Evolutionary conservation across 2,329 filamentous ascomycete genomes (phyloP).

Genomic region (Ascochyta fabae): DNA sequence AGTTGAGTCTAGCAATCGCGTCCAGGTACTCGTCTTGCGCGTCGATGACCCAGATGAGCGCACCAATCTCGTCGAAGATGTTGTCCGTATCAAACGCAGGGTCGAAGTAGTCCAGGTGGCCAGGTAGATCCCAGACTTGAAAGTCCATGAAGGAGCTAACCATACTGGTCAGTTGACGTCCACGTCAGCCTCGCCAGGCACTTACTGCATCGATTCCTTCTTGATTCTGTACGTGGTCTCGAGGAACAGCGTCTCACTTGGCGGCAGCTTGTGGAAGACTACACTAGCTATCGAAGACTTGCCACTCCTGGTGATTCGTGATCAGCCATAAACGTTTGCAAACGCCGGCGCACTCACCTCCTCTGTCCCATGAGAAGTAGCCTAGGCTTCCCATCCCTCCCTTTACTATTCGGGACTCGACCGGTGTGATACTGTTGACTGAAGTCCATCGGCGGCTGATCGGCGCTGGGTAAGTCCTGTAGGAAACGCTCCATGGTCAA

Average conservation of each 20-base stretch:
- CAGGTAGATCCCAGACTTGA: constrained; percentile 96
- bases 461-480: constrained; percentile 52
- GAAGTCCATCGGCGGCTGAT: constrained; percentile 47
- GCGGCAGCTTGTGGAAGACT: constrained; percentile 97
- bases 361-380: constrained; percentile 94
- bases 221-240: constrained; percentile 95
- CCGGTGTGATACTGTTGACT: constrained; percentile 52
- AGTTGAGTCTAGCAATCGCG: constrained; percentile 83
- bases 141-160: constrained; percentile 97
- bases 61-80: constrained; percentile 92
- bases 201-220: constrained; percentile 93
- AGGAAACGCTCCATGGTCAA: constrained; percentile 53
- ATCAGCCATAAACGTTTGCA: constrained; percentile 18
- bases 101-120: constrained; percentile 91
- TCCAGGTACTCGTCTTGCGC: constrained; percentile 98
- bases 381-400: constrained; percentile 74
- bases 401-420: constrained; percentile 56
- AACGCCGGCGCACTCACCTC: constrained; percentile 63
- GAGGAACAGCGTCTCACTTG: constrained; percentile 92
- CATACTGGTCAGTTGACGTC: constrained; percentile 7
- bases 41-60: constrained; percentile 97
- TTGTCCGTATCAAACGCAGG: constrained; percentile 88
- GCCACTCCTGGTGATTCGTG: constrained; percentile 71
- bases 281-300: constrained; percentile 99
- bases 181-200: background rate